Conservation (phyloP, 2,329 filamentous ascomycete species). For the Alternaria gansuensis region DNA sequence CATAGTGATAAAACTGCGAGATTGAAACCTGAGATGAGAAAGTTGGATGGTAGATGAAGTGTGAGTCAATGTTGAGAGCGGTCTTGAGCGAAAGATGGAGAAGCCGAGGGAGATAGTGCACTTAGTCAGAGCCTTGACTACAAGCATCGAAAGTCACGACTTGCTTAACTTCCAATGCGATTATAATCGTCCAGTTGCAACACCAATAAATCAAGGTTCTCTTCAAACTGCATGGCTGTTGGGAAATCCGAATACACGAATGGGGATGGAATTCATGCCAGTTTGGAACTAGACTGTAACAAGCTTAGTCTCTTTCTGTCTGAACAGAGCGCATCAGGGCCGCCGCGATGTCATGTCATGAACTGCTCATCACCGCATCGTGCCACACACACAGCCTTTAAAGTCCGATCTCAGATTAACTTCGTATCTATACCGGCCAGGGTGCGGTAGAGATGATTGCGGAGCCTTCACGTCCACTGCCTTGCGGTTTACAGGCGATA, state of each 20-base stretch:
- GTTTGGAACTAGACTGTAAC: not conserved
- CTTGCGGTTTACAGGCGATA: slow-evolving; percentile 2
- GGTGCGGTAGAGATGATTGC: not conserved
- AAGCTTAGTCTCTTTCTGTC: not conserved
- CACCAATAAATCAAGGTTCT: not conserved
- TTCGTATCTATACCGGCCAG: not conserved
- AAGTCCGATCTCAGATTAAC: not conserved
- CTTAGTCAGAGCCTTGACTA: slow-evolving; percentile 27
- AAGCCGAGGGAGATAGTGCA: slow-evolving; percentile 24
- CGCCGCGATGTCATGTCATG: not conserved
- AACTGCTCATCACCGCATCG: not conserved
- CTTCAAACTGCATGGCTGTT: not conserved
- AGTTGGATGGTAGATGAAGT: not conserved
- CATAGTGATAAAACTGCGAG: slow-evolving; percentile 24
- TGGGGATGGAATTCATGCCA: not conserved
- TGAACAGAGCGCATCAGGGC: not conserved
- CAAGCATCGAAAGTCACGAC: slow-evolving; percentile 11
- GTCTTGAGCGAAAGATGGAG: slow-evolving; percentile 17
- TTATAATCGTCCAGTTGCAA: not conserved
- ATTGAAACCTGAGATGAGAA: not conserved
- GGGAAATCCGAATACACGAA: too few relatives aligned
- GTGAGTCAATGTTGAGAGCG: slow-evolving; percentile 17
- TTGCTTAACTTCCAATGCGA: not conserved
- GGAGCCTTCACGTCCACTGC: not conserved
- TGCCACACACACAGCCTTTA: not conserved